Conservation (phyloP, 306 rosid species). For the Lupinus albus region DNA sequence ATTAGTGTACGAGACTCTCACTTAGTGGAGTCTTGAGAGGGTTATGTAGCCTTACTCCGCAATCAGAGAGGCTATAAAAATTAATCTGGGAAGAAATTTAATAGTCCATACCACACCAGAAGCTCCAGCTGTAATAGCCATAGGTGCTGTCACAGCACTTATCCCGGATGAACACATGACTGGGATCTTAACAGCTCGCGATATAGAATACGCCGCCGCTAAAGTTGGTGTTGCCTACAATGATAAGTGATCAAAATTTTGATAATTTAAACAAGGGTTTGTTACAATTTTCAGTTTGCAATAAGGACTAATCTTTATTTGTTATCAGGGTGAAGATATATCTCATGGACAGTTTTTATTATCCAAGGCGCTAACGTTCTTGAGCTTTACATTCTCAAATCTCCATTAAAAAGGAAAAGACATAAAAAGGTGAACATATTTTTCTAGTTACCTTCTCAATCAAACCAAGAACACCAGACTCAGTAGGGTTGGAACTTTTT, state of each 20-base stretch:
- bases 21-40: no score
- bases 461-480: constrained; percentile 84
- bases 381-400: not conserved
- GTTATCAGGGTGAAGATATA: not conserved
- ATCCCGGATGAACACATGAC: constrained; percentile 89
- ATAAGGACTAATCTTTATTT: not conserved
- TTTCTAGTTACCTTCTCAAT: constrained; percentile 75
- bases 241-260: constrained; percentile 23
- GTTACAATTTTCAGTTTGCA: not conserved
- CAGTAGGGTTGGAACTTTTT: constrained; percentile 77
- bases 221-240: constrained; percentile 85
- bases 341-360: not conserved
- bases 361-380: not conserved
- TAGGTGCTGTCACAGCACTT: constrained; percentile 84
- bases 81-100: constrained; percentile 5
- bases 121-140: constrained; percentile 96
- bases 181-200: constrained; percentile 84
- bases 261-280: not conserved
- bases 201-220: constrained; percentile 88
- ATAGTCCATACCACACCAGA: constrained; percentile 77
- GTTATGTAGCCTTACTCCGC: no score
- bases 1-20: no score
- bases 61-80: not conserved
- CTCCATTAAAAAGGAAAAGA: not conserved
- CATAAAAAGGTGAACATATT: not conserved